Evolutionary conservation across 768 basidiomycete species (phyloP).

Genomic region (Panaeolus papilionaceus): DNA sequence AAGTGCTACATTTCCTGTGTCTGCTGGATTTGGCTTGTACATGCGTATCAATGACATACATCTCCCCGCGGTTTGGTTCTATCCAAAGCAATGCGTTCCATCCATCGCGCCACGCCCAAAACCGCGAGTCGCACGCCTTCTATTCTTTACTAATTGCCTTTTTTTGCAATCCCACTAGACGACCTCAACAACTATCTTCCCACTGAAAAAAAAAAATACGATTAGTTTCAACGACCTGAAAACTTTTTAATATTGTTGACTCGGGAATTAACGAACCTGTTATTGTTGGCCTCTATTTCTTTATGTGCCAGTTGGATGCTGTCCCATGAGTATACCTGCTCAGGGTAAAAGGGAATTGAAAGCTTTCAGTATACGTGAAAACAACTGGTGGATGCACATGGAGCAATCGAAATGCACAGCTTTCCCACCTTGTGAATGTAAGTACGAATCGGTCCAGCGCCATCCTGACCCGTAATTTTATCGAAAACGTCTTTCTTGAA

Average conservation of each 20-base stretch:
- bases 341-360: slow-evolving; percentile 17
- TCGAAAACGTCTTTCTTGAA: slow-evolving; percentile 62
- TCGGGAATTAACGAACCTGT: slow-evolving; percentile 37
- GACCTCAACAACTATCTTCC: slow-evolving; percentile 54
- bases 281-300: slow-evolving; percentile 81
- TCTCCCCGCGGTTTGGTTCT: background rate
- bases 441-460: slow-evolving; percentile 66
- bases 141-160: slow-evolving; percentile 7
- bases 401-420: slow-evolving; percentile 10
- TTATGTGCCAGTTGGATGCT: slow-evolving; percentile 81
- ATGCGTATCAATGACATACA: background rate
- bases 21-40: background rate
- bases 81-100: background rate
- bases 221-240: slow-evolving; percentile 15
- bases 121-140: background rate
- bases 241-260: slow-evolving; percentile 23
- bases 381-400: background rate
- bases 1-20: background rate
- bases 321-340: slow-evolving; percentile 79
- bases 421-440: slow-evolving; percentile 77
- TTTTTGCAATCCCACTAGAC: slow-evolving; percentile 27
- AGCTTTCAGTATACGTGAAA: slow-evolving; percentile 13
- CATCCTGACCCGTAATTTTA: slow-evolving; percentile 62
- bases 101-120: slow-evolving; percentile 6
- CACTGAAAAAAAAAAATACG: slow-evolving; percentile 35